Base-by-base conservation (phyloP, 805 yeast species). In the Pichia gijzeniarum region DNA sequence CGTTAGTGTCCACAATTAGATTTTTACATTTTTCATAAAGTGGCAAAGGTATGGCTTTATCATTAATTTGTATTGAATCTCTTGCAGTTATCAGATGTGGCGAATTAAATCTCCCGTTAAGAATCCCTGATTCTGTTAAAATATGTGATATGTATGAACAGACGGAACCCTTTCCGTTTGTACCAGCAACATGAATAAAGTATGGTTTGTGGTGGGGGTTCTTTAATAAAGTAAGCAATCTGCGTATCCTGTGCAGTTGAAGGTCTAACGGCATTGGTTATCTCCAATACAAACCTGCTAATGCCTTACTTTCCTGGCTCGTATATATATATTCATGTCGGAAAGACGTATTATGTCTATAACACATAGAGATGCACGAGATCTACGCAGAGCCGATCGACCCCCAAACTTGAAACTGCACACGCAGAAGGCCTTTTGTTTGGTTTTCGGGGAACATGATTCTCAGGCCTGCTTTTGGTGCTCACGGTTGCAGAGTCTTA, bases 81-180 rank as follows among this genome's bases (percentile, higher is more conserved):
- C 84, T 78, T 35, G 82, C 75, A 38, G 76, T 67, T 2, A 87
- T 53, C 53, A 91, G 62, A 64, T 90, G 96, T 1, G 99, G 99
- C 3, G 95, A 83, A 1, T 95, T 89, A 68, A 89, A 91, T 49
- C 82, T 76, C 0, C 98, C 98, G 43, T 80, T 77, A 22, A 63
- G 58, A 35, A 76, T 63, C 1, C 66, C 68, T 19, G 77, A 69
- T 13, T 62, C 60, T 18, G 76, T 70, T 21, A 90, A 62, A 2
- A 82, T 70, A 16, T 88, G 78, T 3, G 88, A 72, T 8, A 93
- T 48, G 59, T 89, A 90, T 0, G 96, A 81, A 48, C 95, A 80
- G 0, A 90, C 85, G 0, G 97, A 89, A 0, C 99, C 99, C 59
- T 91, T 91, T 0, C 99, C 99, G 59, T 91, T 91, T 8, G 99